A percentile compares a stretch with the other conserved stretches of the same genome.
phyloP scores from a whole-genome alignment of 306 rosid genomes.

The Heteromeles arbutifolia region DNA sequence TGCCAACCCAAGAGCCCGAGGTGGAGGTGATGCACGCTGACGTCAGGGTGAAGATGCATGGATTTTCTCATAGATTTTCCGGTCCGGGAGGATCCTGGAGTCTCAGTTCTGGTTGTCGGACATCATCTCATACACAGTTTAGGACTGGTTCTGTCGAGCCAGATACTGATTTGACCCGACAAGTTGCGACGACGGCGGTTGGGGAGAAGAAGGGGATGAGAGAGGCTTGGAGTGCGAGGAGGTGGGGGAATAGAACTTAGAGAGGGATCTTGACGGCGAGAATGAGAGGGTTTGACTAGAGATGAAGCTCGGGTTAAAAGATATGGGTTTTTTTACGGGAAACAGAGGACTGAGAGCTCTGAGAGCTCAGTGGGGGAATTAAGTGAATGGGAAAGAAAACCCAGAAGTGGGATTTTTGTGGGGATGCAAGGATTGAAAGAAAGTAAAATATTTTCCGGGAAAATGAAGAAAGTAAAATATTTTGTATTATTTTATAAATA shows the following conservation, averaged over 20 bases:
- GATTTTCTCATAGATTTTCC: too few relatives aligned
- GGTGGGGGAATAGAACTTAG: conserved; percentile 38
- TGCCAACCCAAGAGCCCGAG: too few relatives aligned
- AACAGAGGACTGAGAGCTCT: not conserved
- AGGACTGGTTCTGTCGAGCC: conserved; percentile 25
- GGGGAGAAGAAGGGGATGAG: conserved; percentile 24
- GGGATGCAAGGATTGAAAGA: not conserved
- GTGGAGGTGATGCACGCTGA: too few relatives aligned
- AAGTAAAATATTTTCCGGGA: not conserved
- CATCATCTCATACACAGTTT: conserved; percentile 81
- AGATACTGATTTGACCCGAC: conserved; percentile 3
- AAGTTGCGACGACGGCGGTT: not conserved
- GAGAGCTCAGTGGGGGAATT: not conserved
- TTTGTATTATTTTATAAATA: too few relatives aligned
- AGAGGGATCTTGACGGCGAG: conserved; percentile 52
- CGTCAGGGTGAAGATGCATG: conserved; percentile 4
- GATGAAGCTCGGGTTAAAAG: conserved; percentile 27
- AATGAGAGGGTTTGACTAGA: conserved; percentile 43
- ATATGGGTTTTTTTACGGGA: too few relatives aligned
- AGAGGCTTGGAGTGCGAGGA: conserved; percentile 29
- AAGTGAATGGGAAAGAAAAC: not conserved
- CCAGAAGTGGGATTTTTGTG: not conserved
- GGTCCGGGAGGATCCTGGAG: conserved; percentile 31
- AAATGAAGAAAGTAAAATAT: too few relatives aligned
- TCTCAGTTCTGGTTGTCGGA: conserved; percentile 45